A percentile compares a stretch with the other conserved stretches of the same genome.
phyloP scores from a whole-genome alignment of 1,284 basidiomycete genomes.

The Pyrrhoderma lamaoense region DNA sequence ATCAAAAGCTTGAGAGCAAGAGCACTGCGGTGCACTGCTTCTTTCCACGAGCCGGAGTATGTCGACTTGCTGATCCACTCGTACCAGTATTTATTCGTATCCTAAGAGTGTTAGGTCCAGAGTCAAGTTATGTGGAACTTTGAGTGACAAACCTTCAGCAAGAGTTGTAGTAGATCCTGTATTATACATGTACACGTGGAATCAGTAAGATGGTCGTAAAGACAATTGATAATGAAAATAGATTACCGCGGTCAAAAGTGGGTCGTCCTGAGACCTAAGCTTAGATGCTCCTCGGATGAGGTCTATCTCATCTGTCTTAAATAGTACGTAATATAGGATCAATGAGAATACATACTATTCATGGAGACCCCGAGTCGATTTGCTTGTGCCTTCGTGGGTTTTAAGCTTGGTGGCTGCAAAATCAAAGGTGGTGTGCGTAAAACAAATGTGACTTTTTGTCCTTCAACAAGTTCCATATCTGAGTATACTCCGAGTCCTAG shows the following conservation, averaged over 20 bases:
- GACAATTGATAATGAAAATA: not conserved
- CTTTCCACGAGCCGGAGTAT: conserved; percentile 90
- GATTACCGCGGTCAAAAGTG: conserved; percentile 52
- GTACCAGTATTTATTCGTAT: conserved; percentile 84
- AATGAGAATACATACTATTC: conserved; percentile 30
- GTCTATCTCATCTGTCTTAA: conserved; percentile 25
- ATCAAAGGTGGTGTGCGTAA: conserved; percentile 53
- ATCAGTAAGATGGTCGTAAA: too few species aligned
- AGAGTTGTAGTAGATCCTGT: conserved; percentile 44
- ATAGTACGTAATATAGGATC: not conserved
- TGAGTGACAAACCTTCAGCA: conserved; percentile 40
- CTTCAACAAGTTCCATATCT: conserved; percentile 63
- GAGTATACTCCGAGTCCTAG: conserved; percentile 48
- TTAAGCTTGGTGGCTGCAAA: conserved; percentile 13
- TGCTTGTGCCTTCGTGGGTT: conserved; percentile 33
- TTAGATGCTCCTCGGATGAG: conserved; percentile 42
- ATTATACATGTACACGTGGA: too few species aligned
- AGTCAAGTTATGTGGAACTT: not conserved
- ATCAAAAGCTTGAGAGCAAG: conserved; percentile 83
- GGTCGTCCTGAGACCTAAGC: conserved; percentile 48
- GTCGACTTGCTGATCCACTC: conserved; percentile 77
- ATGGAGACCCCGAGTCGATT: conserved; percentile 42
- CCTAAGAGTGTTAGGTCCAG: conserved; percentile 30
- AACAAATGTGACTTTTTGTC: conserved; percentile 81
- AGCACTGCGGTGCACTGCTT: conserved; percentile 82